These are phyloP conservation scores for Penicillium freii DNA, from an alignment of 2,329 filamentous ascomycete genomes.

Conservation along the genomic window DNA sequence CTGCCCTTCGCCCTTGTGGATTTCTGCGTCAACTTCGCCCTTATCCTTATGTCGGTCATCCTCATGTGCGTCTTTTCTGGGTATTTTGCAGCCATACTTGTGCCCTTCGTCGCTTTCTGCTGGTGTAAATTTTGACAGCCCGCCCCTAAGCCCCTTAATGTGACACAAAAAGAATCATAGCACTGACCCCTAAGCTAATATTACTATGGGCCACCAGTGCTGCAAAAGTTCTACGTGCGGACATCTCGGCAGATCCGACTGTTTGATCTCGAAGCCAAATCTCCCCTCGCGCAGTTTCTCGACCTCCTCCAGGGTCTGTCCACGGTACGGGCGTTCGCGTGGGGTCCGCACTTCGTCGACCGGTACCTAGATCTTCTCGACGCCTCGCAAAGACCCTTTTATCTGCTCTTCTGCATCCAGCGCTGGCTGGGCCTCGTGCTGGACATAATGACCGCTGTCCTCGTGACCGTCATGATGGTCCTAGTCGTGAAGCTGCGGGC, in stretches of 20 bases:
- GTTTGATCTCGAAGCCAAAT: neutral
- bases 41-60: neutral
- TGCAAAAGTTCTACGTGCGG: neutral
- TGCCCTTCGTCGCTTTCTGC: neutral
- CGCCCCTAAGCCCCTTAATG: neutral
- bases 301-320: neutral
- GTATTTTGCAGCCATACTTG: neutral
- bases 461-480: neutral
- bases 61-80: neutral
- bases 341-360: neutral
- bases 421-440: neutral
- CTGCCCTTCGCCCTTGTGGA: neutral
- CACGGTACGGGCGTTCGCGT: neutral
- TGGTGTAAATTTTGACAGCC: neutral
- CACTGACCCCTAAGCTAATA: neutral
- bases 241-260: neutral
- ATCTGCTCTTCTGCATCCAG: neutral
- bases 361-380: neutral
- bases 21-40: neutral
- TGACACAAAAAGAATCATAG: too few relatives aligned
- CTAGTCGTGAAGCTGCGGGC: neutral
- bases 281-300: neutral
- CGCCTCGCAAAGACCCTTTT: neutral
- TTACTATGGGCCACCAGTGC: neutral
- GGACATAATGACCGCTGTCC: neutral